Base-by-base conservation (phyloP, 495 filamentous ascomycete species). In the Tuber borchii region DNA sequence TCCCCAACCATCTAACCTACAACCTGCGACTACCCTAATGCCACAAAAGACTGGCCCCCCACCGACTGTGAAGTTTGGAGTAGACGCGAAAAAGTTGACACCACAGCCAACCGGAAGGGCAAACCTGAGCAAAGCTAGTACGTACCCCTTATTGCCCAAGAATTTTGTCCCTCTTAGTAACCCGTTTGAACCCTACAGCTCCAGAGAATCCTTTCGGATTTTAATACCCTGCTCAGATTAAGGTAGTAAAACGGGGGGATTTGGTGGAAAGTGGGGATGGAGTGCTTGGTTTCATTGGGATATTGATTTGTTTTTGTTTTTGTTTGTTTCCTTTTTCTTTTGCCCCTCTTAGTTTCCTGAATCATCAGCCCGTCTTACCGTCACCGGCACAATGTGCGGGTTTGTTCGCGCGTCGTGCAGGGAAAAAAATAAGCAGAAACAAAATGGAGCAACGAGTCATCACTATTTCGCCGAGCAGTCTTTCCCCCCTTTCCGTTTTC, bases 31-130 rank as follows among this genome's bases (percentile, higher is more conserved):
- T 44, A 82, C 85, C 78, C 85, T 99, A 74, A 84, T 90, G 70
- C 90, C 95, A 45, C 95, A 99, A 84, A 91, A 94, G 87, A 99
- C 95, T 3, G 95, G 95, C 0, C 96, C 95, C n/a, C 85, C 95
- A 45, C 95, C 95, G 44, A 90, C 93, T 26, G 89, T 99, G 31
- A 87, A 93, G 77, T 99, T 99, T 81, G 95, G 95, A 37, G 91
- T 97, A 69, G 86, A 87, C 78, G 90, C 89, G 48, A 86, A 93
- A 84, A 94, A 93, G 83, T 85, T 98, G 80, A 88, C 89, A 76
- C 92, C 94, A 44, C 95, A 99, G 86, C 88, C 94, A 37, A 99
- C 95, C 40, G 96, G 95, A 79, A 90, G 91, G 87, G 95, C 95
- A 73, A 97, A 98, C 83, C 87, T 98, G 79, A 86, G 90, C 61